phyloP scores from a whole-genome alignment of 306 rosid genomes.

The Cicer yamashitae region DNA sequence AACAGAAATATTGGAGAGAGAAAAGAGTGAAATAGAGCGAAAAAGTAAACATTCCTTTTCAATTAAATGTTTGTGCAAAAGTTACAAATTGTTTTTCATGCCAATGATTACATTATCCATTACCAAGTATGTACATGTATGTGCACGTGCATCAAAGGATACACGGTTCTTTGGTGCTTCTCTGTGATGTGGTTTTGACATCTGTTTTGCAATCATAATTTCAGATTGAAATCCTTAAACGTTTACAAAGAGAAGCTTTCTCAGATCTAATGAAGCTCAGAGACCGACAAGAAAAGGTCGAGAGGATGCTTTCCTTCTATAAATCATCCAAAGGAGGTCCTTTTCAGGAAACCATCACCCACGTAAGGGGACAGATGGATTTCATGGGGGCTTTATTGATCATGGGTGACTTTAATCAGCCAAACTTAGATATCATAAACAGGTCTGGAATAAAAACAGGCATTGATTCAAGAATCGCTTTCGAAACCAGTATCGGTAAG shows the following conservation, averaged over 20 bases:
- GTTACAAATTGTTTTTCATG: not conserved
- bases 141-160: not conserved
- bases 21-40: not conserved
- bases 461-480: constrained; percentile 66
- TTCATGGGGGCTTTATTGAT: constrained; percentile 66
- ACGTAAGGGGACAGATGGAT: constrained; percentile 75
- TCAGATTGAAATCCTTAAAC: constrained; percentile 84
- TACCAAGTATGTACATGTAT: not conserved
- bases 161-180: not conserved
- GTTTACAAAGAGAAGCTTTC: constrained; percentile 89
- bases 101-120: not conserved
- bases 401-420: constrained; percentile 53
- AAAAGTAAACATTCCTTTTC: not conserved
- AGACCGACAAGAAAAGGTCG: constrained; percentile 93
- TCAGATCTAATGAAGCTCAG: constrained; percentile 86
- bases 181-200: constrained; percentile 28
- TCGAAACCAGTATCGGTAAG: constrained; percentile 67
- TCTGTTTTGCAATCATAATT: constrained; percentile 32
- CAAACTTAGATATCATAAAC: constrained; percentile 46
- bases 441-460: constrained; percentile 77
- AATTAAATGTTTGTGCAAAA: not conserved
- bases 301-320: constrained; percentile 70
- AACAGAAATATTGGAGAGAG: not conserved
- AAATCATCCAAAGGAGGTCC: constrained; percentile 73
- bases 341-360: constrained; percentile 66